These are phyloP conservation scores for Mucor piriformis DNA, from an alignment of 371 early-diverging fungal genomes.

Conservation along the genomic window DNA sequence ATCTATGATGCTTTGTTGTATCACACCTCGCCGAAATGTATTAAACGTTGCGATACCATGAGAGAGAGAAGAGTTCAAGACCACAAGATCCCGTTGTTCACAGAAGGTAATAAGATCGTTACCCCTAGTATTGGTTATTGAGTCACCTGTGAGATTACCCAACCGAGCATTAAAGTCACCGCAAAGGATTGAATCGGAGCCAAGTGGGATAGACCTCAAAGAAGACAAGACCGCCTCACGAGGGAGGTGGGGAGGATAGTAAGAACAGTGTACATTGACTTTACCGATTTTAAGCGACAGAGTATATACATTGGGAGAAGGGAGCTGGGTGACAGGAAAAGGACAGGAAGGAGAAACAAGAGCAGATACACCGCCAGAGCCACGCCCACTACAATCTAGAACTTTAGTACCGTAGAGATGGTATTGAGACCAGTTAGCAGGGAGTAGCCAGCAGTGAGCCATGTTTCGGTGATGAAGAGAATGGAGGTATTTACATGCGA, in stretches of 20 bases:
- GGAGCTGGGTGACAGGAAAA: too few species aligned
- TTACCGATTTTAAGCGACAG: conserved; percentile 1
- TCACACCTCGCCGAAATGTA: not conserved
- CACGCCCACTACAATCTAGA: not conserved
- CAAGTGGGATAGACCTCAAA: conserved; percentile 1
- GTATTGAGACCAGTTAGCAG: conserved; percentile 1
- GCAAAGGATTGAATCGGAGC: conserved; percentile 1
- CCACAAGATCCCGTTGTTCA: not conserved
- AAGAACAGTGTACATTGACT: conserved; percentile 3
- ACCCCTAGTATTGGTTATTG: not conserved
- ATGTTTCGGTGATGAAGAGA: too few species aligned
- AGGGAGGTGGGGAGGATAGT: conserved; percentile 1
- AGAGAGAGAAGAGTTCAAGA: conserved; percentile 7
- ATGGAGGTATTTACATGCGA: too few species aligned
- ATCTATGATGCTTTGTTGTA: conserved; percentile 9
- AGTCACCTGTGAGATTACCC: conserved; percentile 4
- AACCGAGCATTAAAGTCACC: too few species aligned
- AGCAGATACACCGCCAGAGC: too few species aligned
- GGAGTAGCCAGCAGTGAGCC: conserved; percentile 4
- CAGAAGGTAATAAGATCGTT: not conserved
- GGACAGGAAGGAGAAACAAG: too few species aligned
- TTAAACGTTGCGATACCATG: conserved; percentile 5
- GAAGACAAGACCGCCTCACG: not conserved
- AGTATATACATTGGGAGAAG: too few species aligned
- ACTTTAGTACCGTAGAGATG: conserved; percentile 2